Conservation (phyloP, 345 rosid species). For the Dipteronia dyeriana region DNA sequence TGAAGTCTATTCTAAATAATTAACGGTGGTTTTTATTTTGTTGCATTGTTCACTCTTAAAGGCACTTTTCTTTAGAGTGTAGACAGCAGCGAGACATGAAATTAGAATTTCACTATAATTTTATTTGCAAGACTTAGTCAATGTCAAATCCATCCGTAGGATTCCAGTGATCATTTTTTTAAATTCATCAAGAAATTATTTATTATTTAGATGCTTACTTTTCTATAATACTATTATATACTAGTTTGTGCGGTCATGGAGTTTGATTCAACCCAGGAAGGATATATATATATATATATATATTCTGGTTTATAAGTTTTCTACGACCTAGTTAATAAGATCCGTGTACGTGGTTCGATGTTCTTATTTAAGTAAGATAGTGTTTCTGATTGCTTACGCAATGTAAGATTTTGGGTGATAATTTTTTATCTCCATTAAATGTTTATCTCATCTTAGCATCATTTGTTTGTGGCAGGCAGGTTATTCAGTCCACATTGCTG, state of each 20-base stretch:
- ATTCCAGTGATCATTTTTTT: not conserved
- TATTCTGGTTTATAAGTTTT: not conserved
- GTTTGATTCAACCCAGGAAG: not conserved
- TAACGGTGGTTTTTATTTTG: not conserved
- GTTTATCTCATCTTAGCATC: slow-evolving; percentile 17
- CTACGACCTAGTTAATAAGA: not conserved
- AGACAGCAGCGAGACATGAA: not conserved
- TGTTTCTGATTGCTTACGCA: not conserved
- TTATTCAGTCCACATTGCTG: slow-evolving; percentile 79
- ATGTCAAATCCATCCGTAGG: not conserved
- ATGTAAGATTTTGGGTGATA: not conserved
- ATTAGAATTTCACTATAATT: not conserved
- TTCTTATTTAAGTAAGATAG: not conserved
- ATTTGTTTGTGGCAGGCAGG: slow-evolving; percentile 60
- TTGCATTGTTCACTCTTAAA: not conserved
- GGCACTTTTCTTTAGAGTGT: not conserved
- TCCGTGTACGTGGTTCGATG: not conserved
- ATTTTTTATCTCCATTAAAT: not conserved
- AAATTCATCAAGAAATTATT: not conserved
- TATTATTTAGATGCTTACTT: not conserved
- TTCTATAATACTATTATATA: not conserved
- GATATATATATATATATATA: not conserved
- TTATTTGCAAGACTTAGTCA: not conserved
- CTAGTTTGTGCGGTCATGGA: not conserved
- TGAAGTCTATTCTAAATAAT: not conserved